Base-by-base conservation (phyloP, 2,329 filamentous ascomycete species). In the Ascochyta fabae region DNA sequence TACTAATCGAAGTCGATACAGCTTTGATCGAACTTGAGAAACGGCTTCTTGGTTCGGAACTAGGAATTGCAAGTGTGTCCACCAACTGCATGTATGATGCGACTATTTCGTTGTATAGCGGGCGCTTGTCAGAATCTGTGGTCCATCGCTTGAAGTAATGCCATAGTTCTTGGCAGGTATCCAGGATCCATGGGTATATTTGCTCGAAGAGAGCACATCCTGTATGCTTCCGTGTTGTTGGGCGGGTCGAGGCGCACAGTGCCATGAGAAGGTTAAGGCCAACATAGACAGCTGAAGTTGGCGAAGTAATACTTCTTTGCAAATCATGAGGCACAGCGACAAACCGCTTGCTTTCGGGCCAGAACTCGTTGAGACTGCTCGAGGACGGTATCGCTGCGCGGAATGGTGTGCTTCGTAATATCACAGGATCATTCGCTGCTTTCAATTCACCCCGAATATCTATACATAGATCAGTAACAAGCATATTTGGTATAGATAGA, bases 371-470 rank as follows among this genome's bases (percentile, higher is more conserved):
- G 19, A 75, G 74, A 53, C 69, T 74, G 40, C 71, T 71, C 15
- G 74, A 74, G 33, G 78, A 72, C 22, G 80, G 79, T 16, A 81
- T 50, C 15, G 58, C 61, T 15, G 77, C 46, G 16, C 60, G 64
- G 36, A 77, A 68, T 7, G 61, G 50, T 8, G 55, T 33, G 29
- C 16, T 44, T 13, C 60, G 46, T 3, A 38, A 42, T 33, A 58
- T 48, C 3, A 56, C n/a, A 7, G 54, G 26, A n/a, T 66, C 54
- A 12, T 73, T 61, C 3, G 64, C 50, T 31, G 56, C 57, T 53
- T 82, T 79, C 35, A 84, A 60, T 15, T 76, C 74, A 49, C 63
- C 64, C 13, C 83, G 48, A 13, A 82, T 75, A 61, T 80, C 83
- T 85, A n/a, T 6, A 10, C 15, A 15, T 22, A 15, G 5, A 29